These are phyloP conservation scores for Vaucheria bursata DNA, from an alignment of 352 stramenopile species.

Conservation along the genomic window DNA sequence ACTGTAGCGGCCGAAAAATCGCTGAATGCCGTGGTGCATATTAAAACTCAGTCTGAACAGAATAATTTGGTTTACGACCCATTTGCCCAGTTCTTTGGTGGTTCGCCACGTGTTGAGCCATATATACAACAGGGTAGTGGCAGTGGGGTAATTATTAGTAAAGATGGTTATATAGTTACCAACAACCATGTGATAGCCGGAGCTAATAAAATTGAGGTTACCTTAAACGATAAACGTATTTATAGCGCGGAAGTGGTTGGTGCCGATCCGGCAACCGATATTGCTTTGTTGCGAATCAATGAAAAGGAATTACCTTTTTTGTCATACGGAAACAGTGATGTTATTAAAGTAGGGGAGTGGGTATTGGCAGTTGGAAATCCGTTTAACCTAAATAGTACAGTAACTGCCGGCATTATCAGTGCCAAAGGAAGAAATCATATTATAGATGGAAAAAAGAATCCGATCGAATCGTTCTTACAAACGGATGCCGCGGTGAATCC, in stretches of 20 bases:
- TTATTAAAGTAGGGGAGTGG: background rate
- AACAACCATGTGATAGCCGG: slow-evolving; percentile 74
- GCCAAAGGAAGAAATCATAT: background rate
- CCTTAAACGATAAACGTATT: background rate
- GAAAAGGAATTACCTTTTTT: background rate
- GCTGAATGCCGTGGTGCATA: no score
- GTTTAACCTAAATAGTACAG: background rate
- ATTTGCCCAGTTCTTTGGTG: no score
- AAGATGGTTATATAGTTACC: slow-evolving; percentile 69
- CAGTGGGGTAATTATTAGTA: slow-evolving; percentile 72
- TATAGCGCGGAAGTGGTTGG: background rate
- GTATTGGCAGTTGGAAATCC: background rate
- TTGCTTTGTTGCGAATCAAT: background rate
- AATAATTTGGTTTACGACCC: no score
- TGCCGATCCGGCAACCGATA: background rate
- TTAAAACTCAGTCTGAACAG: no score
- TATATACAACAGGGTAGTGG: no score
- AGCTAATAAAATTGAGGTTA: slow-evolving; percentile 2
- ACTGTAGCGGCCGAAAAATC: no score
- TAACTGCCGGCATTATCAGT: background rate
- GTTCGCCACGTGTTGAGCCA: no score
- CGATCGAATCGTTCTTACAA: background rate
- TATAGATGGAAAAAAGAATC: background rate
- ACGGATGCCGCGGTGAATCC: background rate
- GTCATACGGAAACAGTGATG: background rate